phyloP scores from a whole-genome alignment of 2,329 filamentous ascomycete genomes.

The Meredithiella fracta region DNA sequence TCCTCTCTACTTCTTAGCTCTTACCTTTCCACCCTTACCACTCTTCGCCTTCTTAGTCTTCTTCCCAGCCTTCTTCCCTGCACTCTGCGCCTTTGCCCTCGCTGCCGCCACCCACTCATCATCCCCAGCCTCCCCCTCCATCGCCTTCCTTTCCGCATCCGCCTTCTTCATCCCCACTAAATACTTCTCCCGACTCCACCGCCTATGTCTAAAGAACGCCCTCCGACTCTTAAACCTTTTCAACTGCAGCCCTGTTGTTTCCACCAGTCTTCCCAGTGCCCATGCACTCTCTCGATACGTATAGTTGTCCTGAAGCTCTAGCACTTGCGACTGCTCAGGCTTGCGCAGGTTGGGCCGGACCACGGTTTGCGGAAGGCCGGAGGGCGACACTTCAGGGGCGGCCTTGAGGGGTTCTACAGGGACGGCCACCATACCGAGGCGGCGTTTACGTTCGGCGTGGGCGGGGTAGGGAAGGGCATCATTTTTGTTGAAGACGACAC shows the following conservation, averaged over 20 bases:
- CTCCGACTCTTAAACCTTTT: conserved; percentile 35
- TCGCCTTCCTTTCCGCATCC: conserved; percentile 20
- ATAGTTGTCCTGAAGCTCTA: conserved; percentile 37
- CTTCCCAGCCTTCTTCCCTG: conserved; percentile 21
- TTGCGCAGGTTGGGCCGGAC: conserved; percentile 27
- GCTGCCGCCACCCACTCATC: conserved; percentile 19
- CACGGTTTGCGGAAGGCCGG: conserved; percentile 31
- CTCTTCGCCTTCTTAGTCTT: conserved; percentile 24
- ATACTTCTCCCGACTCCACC: conserved; percentile 28
- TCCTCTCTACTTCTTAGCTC: conserved; percentile 10
- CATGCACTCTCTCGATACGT: conserved; percentile 45
- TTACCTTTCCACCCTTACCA: conserved; percentile 21
- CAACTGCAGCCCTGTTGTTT: conserved; percentile 33
- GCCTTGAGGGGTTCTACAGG: conserved; percentile 19
- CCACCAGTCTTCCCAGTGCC: conserved; percentile 38
- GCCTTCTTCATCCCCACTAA: conserved; percentile 27
- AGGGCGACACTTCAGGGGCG: conserved; percentile 29
- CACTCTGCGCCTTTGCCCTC: conserved; percentile 18
- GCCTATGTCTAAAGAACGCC: conserved; percentile 29
- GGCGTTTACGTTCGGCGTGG: conserved; percentile 57
- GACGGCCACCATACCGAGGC: conserved; percentile 53
- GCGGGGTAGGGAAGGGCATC: conserved; percentile 62
- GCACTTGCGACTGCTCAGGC: conserved; percentile 27
- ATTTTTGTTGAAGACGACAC: conserved; percentile 69
- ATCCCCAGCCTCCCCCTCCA: conserved; percentile 16